Percentiles rank a stretch among this genome's conserved stretches.
phyloP scores from a whole-genome alignment of 2,329 filamentous ascomycete genomes.

The Pseudopyrenochaeta lycopersici region DNA sequence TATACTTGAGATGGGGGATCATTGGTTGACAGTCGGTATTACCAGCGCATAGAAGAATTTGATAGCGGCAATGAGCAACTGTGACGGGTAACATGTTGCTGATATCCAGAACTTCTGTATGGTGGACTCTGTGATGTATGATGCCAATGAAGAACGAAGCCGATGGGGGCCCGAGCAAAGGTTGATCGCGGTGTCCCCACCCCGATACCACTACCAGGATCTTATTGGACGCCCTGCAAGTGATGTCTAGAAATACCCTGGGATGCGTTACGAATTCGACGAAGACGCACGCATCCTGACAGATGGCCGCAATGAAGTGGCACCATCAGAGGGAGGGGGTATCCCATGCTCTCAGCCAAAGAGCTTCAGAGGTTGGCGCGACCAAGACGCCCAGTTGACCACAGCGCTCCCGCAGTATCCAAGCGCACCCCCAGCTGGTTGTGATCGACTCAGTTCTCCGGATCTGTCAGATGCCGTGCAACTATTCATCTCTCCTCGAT shows the following conservation, averaged over 20 bases:
- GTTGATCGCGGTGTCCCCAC: slow-evolving; percentile 3
- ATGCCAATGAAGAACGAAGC: slow-evolving; percentile 2
- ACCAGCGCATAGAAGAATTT: slow-evolving; percentile 4
- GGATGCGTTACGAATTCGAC: no score
- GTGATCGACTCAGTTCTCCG: slow-evolving; percentile 9
- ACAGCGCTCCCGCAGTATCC: slow-evolving; percentile 3
- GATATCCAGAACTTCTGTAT: slow-evolving; percentile 1
- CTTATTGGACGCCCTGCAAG: background rate
- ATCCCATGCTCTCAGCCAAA: slow-evolving; percentile 2
- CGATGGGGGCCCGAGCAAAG: slow-evolving; percentile 2
- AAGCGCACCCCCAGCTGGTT: slow-evolving; percentile 5
- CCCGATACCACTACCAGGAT: background rate
- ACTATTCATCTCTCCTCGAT: background rate
- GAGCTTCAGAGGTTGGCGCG: background rate
- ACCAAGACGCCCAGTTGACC: background rate
- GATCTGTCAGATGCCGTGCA: slow-evolving; percentile 14
- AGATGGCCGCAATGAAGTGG: slow-evolving; percentile 1
- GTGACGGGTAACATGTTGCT: slow-evolving; percentile 3
- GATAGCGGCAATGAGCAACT: background rate
- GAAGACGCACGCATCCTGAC: background rate
- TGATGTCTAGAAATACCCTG: background rate
- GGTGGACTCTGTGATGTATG: slow-evolving; percentile 12
- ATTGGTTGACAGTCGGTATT: background rate
- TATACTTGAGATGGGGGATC: background rate
- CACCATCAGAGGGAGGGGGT: background rate